These are phyloP conservation scores for Penicillium concentricum DNA, from an alignment of 2,329 filamentous ascomycete species.

Conservation along the genomic window DNA sequence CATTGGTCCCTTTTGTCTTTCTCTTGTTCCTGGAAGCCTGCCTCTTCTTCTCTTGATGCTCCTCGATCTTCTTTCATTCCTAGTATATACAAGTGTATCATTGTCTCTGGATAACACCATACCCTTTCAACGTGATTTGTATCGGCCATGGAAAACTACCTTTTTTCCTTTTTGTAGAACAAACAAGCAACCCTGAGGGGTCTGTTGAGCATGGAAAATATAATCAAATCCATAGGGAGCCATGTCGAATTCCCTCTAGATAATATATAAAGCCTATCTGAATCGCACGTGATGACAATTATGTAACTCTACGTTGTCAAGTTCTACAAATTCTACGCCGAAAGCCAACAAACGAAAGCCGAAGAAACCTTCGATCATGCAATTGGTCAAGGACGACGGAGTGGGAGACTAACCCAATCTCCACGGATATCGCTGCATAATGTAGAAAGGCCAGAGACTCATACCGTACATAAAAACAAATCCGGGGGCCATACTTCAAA, in stretches of 20 bases:
- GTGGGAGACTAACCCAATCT: slow-evolving; percentile 26
- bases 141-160: background rate
- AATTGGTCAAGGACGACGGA: slow-evolving; percentile 33
- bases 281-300: too few relatives aligned
- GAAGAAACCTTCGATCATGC: slow-evolving; percentile 33
- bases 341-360: slow-evolving; percentile 9
- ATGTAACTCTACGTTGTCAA: background rate
- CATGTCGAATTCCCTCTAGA: background rate
- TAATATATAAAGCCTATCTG: background rate
- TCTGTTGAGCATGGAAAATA: background rate
- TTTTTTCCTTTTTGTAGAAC: background rate
- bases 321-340: background rate
- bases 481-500: slow-evolving; percentile 24
- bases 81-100: slow-evolving; percentile 32
- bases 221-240: background rate
- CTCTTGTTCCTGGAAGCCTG: slow-evolving; percentile 18
- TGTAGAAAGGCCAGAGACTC: slow-evolving; percentile 27
- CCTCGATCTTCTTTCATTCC: slow-evolving; percentile 14
- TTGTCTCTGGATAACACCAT: slow-evolving; percentile 25
- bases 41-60: slow-evolving; percentile 9
- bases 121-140: slow-evolving; percentile 20
- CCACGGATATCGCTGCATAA: slow-evolving; percentile 39
- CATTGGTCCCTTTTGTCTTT: slow-evolving; percentile 9
- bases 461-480: slow-evolving; percentile 28
- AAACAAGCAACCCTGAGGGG: background rate